Evolutionary conservation across 176 grass and related monocot species (phyloP).

Genomic region (Puya raimondii): DNA sequence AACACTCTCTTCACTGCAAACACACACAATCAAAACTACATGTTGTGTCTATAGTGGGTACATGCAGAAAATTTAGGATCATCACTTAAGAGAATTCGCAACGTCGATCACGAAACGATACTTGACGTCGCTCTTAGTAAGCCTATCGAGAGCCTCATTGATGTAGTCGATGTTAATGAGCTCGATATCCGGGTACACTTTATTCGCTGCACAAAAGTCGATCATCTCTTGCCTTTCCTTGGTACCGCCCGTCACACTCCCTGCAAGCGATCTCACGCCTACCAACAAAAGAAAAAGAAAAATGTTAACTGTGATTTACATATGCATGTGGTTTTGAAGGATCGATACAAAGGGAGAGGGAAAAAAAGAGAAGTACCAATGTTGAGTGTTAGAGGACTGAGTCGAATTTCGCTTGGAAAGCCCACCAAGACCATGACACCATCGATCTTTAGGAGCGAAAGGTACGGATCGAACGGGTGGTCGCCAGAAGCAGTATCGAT

Average conservation of each 20-base stretch:
- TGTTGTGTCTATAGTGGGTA: too few species aligned
- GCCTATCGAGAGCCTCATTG: constrained; percentile 58
- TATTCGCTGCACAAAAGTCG: constrained; percentile 53
- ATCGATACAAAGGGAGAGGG: background rate
- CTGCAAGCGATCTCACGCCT: constrained; percentile 50
- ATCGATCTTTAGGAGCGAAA: constrained; percentile 55
- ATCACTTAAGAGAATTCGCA: constrained; percentile 39
- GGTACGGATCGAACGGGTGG: constrained; percentile 79
- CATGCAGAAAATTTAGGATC: too few species aligned
- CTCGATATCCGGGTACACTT: constrained; percentile 66
- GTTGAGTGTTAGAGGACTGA: constrained; percentile 49
- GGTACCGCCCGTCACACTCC: constrained; percentile 48
- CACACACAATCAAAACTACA: too few species aligned
- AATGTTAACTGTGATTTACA: too few species aligned
- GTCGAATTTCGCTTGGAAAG: constrained; percentile 56
- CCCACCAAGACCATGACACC: constrained; percentile 48
- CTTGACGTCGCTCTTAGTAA: constrained; percentile 46
- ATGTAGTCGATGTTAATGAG: constrained; percentile 70
- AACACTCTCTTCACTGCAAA: too few species aligned
- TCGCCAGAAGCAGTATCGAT: constrained; percentile 57
- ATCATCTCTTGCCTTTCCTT: constrained; percentile 57
- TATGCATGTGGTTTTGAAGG: too few species aligned
- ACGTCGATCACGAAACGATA: constrained; percentile 77
- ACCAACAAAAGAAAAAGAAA: background rate
- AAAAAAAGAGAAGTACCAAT: constrained; percentile 32